A percentile compares a stretch with the other conserved stretches of the same genome.
Evolutionary conservation across 2,329 filamentous ascomycete genomes (phyloP).

Genomic region (Endocalyx cinctus): DNA sequence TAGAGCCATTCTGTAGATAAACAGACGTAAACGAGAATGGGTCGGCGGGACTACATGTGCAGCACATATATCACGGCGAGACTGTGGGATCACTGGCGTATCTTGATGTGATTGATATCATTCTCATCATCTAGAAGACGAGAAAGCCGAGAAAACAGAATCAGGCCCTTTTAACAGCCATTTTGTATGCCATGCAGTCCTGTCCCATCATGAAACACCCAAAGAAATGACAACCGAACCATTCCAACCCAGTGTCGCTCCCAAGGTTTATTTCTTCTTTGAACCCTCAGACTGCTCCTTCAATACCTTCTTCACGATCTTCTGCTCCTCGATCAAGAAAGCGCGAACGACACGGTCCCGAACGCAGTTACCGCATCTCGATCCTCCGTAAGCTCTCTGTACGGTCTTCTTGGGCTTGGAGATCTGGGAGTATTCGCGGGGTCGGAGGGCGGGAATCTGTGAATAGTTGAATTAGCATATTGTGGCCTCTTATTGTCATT

Average conservation of each 20-base stretch:
- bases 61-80: no score
- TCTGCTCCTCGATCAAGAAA: conserved; percentile 99
- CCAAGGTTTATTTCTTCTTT: conserved; percentile 62
- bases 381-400: conserved; percentile 96
- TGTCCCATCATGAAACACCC: conserved; percentile 30
- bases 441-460: conserved; percentile 91
- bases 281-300: conserved; percentile 86
- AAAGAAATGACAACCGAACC: conserved; percentile 31
- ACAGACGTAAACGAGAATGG: no score
- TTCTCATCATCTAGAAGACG: conserved; percentile 30
- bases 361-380: conserved; percentile 97
- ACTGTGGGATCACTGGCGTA: no score
- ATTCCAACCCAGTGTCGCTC: conserved; percentile 24
- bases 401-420: conserved; percentile 99
- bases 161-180: conserved; percentile 22
- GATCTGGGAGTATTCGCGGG: conserved; percentile 94
- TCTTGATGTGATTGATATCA: conserved; percentile 28
- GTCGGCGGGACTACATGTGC: no score
- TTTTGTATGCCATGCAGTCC: conserved; percentile 27
- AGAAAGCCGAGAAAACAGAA: conserved; percentile 29
- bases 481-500: no score
- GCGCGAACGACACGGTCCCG: conserved; percentile 96
- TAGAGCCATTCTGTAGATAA: no score
- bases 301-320: conserved; percentile 99
- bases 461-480: no score